Conservation (phyloP, 345 rosid species). For the Geranium rotundifolium region DNA sequence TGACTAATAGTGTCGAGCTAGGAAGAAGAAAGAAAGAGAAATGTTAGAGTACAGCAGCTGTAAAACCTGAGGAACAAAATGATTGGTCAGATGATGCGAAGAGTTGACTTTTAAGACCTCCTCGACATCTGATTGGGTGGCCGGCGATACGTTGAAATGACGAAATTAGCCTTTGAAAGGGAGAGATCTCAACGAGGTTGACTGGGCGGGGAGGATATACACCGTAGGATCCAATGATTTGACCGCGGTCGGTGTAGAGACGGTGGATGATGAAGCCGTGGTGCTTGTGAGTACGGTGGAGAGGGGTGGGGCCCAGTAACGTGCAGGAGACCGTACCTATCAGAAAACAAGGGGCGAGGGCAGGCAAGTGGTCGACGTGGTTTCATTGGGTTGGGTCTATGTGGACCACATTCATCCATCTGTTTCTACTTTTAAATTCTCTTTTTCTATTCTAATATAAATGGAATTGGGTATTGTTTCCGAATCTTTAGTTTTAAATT, state of each 20-base stretch:
- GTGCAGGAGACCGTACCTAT: constrained; percentile 11
- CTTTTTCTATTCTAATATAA: no score
- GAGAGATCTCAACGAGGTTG: not conserved
- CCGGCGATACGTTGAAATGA: not conserved
- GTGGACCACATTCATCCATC: no score
- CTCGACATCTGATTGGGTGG: not conserved
- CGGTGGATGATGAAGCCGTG: not conserved
- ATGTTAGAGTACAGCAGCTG: not conserved
- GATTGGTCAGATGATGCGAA: not conserved
- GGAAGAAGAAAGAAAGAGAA: not conserved
- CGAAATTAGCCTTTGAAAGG: not conserved
- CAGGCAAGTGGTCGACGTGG: not conserved
- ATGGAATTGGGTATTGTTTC: no score
- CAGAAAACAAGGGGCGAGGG: not conserved
- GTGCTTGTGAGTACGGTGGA: not conserved
- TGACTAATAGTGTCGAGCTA: not conserved
- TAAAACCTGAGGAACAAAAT: not conserved
- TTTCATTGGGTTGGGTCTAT: not conserved
- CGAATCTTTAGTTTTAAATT: no score
- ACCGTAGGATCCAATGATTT: not conserved
- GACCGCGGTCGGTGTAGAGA: not conserved
- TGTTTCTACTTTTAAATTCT: no score
- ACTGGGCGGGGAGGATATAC: no score
- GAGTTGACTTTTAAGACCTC: not conserved
- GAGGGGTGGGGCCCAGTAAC: not conserved